Percentiles rank a stretch among this genome's conserved stretches.
These are phyloP conservation scores for Nemophila menziesii DNA, from an alignment of 257 asterid genomes.

Conservation along the genomic window DNA sequence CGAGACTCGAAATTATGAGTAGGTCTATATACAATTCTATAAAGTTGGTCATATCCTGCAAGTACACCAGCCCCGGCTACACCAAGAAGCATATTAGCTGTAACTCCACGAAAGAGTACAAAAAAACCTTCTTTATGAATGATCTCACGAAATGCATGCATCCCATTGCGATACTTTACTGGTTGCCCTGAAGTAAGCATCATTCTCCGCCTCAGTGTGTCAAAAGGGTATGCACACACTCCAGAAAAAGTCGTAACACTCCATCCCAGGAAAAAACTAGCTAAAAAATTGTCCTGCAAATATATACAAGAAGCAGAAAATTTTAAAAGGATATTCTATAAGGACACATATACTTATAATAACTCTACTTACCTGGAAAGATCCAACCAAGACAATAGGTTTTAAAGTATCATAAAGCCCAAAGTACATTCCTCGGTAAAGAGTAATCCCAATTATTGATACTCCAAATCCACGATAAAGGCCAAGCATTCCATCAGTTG, in stretches of 20 bases:
- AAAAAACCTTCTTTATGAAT: conserved; percentile 48
- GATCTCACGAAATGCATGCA: conserved; percentile 68
- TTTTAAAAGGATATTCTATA: not conserved
- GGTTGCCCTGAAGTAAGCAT: conserved; percentile 92
- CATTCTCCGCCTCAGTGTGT: conserved; percentile 87
- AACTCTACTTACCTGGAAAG: conserved; percentile 40
- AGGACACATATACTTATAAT: not conserved
- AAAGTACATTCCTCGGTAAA: conserved; percentile 94
- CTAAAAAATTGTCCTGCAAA: conserved; percentile 75
- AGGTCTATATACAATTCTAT: conserved; percentile 47
- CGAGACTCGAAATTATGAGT: conserved; percentile 36
- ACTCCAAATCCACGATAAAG: conserved; percentile 91
- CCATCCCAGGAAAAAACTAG: conserved; percentile 93
- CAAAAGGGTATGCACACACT: conserved; percentile 89
- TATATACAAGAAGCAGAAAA: conserved; percentile 1
- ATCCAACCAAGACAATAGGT: conserved; percentile 83
- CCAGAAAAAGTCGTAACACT: conserved; percentile 83
- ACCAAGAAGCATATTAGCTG: conserved; percentile 84
- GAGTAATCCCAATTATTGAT: conserved; percentile 75
- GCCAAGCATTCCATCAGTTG: conserved; percentile 70
- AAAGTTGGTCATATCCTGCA: conserved; percentile 84
- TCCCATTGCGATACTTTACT: conserved; percentile 47
- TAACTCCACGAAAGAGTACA: conserved; percentile 70
- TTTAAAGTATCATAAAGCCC: conserved; percentile 93
- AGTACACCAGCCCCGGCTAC: conserved; percentile 97